A percentile compares a stretch with the other conserved stretches of the same genome.
These are phyloP conservation scores for Cystobasidium sp. DNA, from an alignment of 1,284 basidiomycete species.

Conservation along the genomic window DNA sequence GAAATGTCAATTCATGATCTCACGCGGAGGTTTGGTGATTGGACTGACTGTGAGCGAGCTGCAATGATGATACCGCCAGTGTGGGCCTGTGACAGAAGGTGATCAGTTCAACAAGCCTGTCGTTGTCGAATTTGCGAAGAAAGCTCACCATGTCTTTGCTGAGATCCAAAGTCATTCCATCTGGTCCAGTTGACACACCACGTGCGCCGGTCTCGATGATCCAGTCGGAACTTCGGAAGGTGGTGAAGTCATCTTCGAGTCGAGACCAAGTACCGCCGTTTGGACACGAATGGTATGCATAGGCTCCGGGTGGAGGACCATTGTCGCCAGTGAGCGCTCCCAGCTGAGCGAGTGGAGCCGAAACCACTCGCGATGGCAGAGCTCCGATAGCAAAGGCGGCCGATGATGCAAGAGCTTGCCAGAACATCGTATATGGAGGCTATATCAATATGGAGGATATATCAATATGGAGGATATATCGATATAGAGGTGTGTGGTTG, in stretches of 20 bases:
- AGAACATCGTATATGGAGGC: not conserved
- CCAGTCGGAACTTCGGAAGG: slow-evolving; percentile 4
- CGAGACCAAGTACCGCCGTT: slow-evolving; percentile 34
- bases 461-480: not conserved
- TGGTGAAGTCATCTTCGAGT: slow-evolving; percentile 25
- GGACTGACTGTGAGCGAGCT: not conserved
- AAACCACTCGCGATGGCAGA: not conserved
- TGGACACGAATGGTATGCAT: slow-evolving; percentile 15
- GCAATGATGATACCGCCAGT: slow-evolving; percentile 31
- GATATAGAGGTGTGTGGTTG: too few relatives aligned
- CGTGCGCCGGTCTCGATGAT: not conserved
- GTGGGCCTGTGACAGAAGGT: not conserved
- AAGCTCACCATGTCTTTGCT: slow-evolving; percentile 15
- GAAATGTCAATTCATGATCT: not conserved
- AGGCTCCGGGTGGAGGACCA: not conserved
- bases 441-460: too few relatives aligned
- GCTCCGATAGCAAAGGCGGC: not conserved
- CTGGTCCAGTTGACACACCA: not conserved
- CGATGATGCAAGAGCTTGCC: not conserved
- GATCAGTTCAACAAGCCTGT: not conserved
- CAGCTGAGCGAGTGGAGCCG: not conserved
- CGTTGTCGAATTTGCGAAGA: not conserved
- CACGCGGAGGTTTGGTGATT: not conserved
- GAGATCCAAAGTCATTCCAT: slow-evolving; percentile 32
- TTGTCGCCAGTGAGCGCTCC: not conserved